Evolutionary conservation across 2,329 filamentous ascomycete species (phyloP).

Genomic region (Furcasterigmium furcatum): DNA sequence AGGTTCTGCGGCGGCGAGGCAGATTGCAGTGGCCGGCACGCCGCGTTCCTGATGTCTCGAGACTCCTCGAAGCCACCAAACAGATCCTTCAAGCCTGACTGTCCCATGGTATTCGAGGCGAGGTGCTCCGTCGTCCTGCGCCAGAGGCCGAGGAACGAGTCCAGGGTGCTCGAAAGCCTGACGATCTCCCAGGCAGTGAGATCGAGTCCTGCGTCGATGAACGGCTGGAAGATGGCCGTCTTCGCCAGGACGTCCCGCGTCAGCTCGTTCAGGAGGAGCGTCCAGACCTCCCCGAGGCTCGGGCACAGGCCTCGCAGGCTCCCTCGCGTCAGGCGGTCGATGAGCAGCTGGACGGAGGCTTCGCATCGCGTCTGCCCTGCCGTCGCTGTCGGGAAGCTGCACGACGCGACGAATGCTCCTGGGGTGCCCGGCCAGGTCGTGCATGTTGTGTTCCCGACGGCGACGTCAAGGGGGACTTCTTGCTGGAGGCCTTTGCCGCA

Average conservation of each 20-base stretch:
- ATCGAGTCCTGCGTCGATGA: conserved; percentile 4
- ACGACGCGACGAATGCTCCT: conserved; percentile 21
- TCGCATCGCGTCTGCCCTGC: conserved; percentile 25
- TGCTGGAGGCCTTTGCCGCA: conserved; percentile 23
- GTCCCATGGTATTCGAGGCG: conserved; percentile 14
- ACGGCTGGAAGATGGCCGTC: conserved; percentile 5
- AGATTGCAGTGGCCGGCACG: conserved; percentile 28
- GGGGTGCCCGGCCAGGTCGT: background rate
- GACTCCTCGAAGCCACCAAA: conserved; percentile 26
- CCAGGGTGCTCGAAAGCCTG: conserved; percentile 1
- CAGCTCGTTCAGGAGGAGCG: conserved; percentile 21
- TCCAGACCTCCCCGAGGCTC: conserved; percentile 25
- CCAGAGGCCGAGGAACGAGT: conserved; percentile 10
- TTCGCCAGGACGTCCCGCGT: conserved; percentile 15
- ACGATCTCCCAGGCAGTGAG: background rate
- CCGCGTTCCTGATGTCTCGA: conserved; percentile 22
- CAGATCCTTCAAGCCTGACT: conserved; percentile 22
- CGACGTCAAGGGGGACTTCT: conserved; percentile 23
- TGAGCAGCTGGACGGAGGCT: conserved; percentile 23
- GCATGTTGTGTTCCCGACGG: conserved; percentile 26
- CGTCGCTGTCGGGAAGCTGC: conserved; percentile 27
- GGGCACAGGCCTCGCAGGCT: conserved; percentile 31
- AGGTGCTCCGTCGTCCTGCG: conserved; percentile 25
- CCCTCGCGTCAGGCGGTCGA: conserved; percentile 28
- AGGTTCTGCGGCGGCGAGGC: conserved; percentile 26